Base-by-base conservation (phyloP, 2,329 filamentous ascomycete genomes). In the Beauveria bassiana region DNA sequence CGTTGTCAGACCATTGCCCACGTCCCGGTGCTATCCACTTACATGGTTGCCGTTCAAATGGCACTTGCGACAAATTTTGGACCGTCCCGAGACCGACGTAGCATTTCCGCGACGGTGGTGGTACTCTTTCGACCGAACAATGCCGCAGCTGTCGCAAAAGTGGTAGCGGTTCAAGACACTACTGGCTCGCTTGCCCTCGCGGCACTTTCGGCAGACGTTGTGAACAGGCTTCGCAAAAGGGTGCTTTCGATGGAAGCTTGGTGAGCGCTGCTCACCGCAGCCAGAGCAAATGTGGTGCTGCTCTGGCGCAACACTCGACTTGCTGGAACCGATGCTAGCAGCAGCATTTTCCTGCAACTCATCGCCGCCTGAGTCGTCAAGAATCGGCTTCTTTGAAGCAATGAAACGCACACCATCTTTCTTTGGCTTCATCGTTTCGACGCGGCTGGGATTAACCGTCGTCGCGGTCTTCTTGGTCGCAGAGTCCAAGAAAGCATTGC, bases 111-210 rank as follows among this genome's bases (percentile, higher is more conserved):
- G 51, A 16, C 57, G 57, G 14, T 40, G 31, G 46, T 79, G 76
- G 50, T 75, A 79, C 12, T 66, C 68, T 28, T 69, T 68, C 5
- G 78, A 79, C 49, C 78, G 72, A 6, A 74, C 67, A 24, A 70
- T 71, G 24, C 75, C 74, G 61, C 78, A 80, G 28, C 72, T 67
- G 46, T 71, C 76, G 66, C 80, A 82, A 22, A 80, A 74, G 59
- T 78, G 77, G 43, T 70, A 67, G 1, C 56, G 34, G 9, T 68
- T 64, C 10, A 66, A 63, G 38, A 69, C 53, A 1, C 67, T 68
- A 28, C 66, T 63, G 3, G 65, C 59, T 8, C 70, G 64, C 22
- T 59, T 65, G n/a, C 62, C 61, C 45, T 71, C 66, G 43, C 72
- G 71, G 61, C 75, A 77, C 6, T 65, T 63, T 45, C 68, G 66